These are phyloP conservation scores for Triticum turgidum DNA, from an alignment of 176 grass and related monocot species.

Conservation along the genomic window DNA sequence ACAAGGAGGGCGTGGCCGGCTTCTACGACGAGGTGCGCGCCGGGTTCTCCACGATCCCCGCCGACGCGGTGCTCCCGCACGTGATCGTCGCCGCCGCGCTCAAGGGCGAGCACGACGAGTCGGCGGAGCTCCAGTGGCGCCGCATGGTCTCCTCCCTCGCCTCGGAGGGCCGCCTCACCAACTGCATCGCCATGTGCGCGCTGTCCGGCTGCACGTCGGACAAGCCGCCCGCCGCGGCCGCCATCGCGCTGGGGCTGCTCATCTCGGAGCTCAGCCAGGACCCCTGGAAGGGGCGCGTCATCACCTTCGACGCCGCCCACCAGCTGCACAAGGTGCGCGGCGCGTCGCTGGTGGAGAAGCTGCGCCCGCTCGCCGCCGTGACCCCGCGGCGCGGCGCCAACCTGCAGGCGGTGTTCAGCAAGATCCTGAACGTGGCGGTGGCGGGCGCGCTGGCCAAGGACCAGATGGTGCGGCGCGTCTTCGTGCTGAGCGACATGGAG, in stretches of 20 bases:
- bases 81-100: not conserved
- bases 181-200: constrained; percentile 73
- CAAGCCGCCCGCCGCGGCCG: constrained; percentile 36
- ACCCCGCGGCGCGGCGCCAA: constrained; percentile 40
- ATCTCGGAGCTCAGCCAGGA: constrained; percentile 16
- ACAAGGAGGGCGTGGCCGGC: constrained; percentile 6
- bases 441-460: constrained; percentile 44
- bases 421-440: constrained; percentile 38
- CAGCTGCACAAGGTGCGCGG: constrained; percentile 41
- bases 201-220: constrained; percentile 23
- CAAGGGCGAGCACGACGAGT: constrained; percentile 11
- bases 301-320: constrained; percentile 5
- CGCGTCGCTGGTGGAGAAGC: constrained; percentile 49
- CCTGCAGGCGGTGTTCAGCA: constrained; percentile 41
- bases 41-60: not conserved
- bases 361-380: constrained; percentile 37
- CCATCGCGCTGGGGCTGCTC: constrained; percentile 46
- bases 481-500: constrained; percentile 68
- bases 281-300: not conserved
- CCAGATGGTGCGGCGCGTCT: constrained; percentile 64
- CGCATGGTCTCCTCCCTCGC: constrained; percentile 28
- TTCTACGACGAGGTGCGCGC: constrained; percentile 9
- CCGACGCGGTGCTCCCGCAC: not conserved
- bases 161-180: constrained; percentile 12
- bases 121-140: constrained; percentile 14